phyloP scores from a whole-genome alignment of 352 stramenopile genomes.

The Aphanomyces astaci region DNA sequence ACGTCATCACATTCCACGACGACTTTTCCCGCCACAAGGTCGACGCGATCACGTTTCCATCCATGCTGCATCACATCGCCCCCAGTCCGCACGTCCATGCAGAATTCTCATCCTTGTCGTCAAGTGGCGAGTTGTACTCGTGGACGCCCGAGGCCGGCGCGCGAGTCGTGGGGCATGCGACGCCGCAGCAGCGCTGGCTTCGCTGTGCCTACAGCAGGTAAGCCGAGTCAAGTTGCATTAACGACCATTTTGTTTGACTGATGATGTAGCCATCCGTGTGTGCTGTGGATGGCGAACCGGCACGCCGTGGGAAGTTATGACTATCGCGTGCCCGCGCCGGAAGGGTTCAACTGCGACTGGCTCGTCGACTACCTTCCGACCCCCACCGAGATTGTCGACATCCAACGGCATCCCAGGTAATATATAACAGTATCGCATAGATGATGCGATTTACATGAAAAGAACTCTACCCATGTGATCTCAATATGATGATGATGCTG shows the following conservation, averaged over 20 bases:
- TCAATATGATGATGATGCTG: neutral
- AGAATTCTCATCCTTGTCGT: slow-evolving; percentile 47
- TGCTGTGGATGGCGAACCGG: slow-evolving; percentile 53
- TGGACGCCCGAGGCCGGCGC: slow-evolving; percentile 45
- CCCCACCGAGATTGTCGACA: slow-evolving; percentile 46
- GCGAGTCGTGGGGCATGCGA: slow-evolving; percentile 28
- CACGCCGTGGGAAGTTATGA: slow-evolving; percentile 40
- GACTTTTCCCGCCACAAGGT: neutral
- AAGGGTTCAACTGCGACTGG: slow-evolving; percentile 24
- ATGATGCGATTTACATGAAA: too few relatives aligned
- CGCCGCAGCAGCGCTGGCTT: slow-evolving; percentile 33
- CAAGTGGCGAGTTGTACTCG: slow-evolving; percentile 38
- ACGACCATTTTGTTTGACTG: neutral
- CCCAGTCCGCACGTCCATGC: slow-evolving; percentile 54
- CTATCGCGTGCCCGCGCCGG: slow-evolving; percentile 33
- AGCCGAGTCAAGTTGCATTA: neutral
- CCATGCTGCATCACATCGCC: slow-evolving; percentile 50
- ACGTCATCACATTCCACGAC: neutral
- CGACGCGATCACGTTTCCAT: slow-evolving; percentile 41
- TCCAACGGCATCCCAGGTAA: slow-evolving; percentile 56
- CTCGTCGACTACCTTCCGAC: slow-evolving; percentile 46
- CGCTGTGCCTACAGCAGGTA: slow-evolving; percentile 73
- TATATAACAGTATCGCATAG: too few relatives aligned
- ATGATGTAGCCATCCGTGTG: slow-evolving; percentile 48
- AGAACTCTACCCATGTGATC: neutral